Evolutionary conservation across 257 asterid species (phyloP), one percentile per base, ranked within the genome.

Genomic region (Anisodus tanguticus): DNA sequence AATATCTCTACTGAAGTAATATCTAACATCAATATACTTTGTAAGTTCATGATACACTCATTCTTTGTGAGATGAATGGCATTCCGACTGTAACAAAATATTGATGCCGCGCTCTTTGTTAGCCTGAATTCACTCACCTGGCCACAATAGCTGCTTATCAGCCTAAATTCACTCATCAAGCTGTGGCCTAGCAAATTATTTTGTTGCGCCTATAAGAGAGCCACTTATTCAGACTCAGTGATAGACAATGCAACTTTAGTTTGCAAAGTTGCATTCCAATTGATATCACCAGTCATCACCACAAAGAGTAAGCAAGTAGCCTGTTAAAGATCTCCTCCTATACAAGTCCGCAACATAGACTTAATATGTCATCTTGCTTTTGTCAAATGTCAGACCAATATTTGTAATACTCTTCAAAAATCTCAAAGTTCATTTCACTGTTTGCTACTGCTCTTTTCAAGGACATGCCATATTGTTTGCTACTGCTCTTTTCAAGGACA

Each of bases 291-390:
- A 68, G 51, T 15, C 26, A 68, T 51, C 77, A 39, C 51, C 77
- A 68, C 77, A 68, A 68, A 3, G 77, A 68, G 77, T 15, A 68
- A 37, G 9, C 77, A 68, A 68, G 77, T 37, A 68, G 26, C 26
- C 12, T 68, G 51, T 39, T 68, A 68, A 68, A 68, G n/a, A 68
- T 68, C 77, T 68, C 76, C 74, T 67, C 51, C 77, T 68, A 68
- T 2, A 68, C 77, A 68, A 68, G 53, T 37, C 77, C 77, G 15
- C 53, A 68, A 68, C 77, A 67, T 35, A 68, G 26, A 37, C 19
- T 68, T 6, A 13, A 37, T 68, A 37, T 15, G 26, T 15, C 51
- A 37, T 68, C 51, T 68, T 68, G 26, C 77, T 39, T 68, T 68
- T 12, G 49, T 5, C 16, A 7, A 68, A 68, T 37, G 77, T 37